Evolutionary conservation across 306 rosid species (phyloP).

Genomic region (Dryas drummondii): DNA sequence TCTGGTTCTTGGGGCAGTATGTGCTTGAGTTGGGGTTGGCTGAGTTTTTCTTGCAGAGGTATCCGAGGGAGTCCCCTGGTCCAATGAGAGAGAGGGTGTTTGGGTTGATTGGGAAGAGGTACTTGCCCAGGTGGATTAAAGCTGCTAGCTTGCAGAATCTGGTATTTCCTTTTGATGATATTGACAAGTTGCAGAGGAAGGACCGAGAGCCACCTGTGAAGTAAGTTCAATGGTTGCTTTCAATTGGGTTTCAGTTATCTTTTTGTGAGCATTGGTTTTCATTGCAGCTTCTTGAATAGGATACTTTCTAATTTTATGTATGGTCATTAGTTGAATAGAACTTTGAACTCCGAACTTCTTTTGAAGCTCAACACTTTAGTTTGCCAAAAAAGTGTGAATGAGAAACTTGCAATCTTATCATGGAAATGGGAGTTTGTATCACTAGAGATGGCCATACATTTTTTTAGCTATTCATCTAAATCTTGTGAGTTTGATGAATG

Average conservation of each 20-base stretch:
- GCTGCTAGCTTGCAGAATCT: constrained; percentile 95
- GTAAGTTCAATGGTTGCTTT: constrained; percentile 46
- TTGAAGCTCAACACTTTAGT: not conserved
- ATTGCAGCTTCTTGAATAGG: not conserved
- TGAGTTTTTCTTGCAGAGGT: constrained; percentile 84
- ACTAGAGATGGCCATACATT: not conserved
- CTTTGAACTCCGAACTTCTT: not conserved
- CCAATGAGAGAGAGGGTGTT: constrained; percentile 98
- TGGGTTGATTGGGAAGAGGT: constrained; percentile 78
- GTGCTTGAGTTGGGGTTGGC: constrained; percentile 76
- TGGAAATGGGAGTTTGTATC: not conserved
- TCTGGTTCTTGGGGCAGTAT: constrained; percentile 80
- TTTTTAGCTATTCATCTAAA: not conserved
- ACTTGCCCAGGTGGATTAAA: constrained; percentile 77
- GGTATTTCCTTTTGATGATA: constrained; percentile 77
- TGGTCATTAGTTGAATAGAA: not conserved
- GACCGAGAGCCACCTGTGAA: constrained; percentile 87
- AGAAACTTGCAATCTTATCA: not conserved
- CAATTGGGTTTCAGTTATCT: not conserved
- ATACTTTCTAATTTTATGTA: not conserved
- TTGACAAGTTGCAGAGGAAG: constrained; percentile 71
- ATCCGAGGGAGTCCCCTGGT: constrained; percentile 95
- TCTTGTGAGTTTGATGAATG: not conserved
- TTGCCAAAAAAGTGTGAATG: not conserved
- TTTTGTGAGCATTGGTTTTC: not conserved